Base-by-base conservation (phyloP, 1,139 yeast species). In the Debaryomycetaceae sp. region DNA sequence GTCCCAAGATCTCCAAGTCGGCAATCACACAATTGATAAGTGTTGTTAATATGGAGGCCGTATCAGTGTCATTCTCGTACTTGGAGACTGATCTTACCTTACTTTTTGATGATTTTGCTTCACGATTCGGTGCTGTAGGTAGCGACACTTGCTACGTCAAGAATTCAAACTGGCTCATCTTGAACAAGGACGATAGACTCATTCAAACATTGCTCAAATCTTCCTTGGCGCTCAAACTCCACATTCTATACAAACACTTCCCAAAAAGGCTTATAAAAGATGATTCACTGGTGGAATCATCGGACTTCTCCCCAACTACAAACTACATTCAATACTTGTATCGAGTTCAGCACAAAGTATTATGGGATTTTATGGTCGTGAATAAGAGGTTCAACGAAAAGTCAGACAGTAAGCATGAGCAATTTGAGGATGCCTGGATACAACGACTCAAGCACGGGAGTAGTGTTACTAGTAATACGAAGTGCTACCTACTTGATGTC, bases 161-260 rank as follows among this genome's bases (percentile, higher is more conserved):
- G 5, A 57, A 57, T 1, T 60, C 70, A 1, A 49, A 54, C 14
- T 68, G 72, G 72, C 40, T 51, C 11, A 39, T 40, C 8, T 40
- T 57, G 20, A 42, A 44, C 42, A 45, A 50, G 34, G 46, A 54
- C 17, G 20, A 36, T 14, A 24, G 17, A 36, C 46, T 47, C 27
- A 39, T 48, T 27, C 36, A 50, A 13, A 23, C 56, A 5, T 41
- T 65, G 5, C 24, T 51, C 11, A 55, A 55, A 31, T 44, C 61
- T 11, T 71, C 74, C 1, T 41, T 69, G 40, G 68, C 61, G 0
- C 52, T 66, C 39, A 66, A 64, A 41, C 53, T 61, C 33, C 56
- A 54, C 41, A 53, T 55, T 24, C 44, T 65, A 9, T 43, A 44
- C 36, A 50, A 51, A 38, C 40, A 45, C 39, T 50, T 38, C 36